phyloP scores from a whole-genome alignment of 148 eudicot species.

The Rhododendron williamsianum region DNA sequence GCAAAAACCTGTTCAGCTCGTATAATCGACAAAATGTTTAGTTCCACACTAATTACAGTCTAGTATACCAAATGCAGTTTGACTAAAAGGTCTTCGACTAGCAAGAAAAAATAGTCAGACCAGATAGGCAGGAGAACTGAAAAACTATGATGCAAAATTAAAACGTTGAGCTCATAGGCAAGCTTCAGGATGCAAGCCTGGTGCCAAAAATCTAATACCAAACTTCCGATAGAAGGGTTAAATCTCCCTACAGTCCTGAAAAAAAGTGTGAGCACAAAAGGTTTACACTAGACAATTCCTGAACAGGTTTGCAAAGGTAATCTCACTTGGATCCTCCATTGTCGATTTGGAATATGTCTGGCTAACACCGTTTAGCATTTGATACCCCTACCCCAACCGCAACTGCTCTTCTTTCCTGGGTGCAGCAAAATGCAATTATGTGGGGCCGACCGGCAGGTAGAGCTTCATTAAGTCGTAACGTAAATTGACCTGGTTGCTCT shows the following conservation, averaged over 20 bases:
- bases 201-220: neutral
- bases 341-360: neutral
- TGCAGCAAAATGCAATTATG: neutral
- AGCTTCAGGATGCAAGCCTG: neutral
- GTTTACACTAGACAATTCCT: neutral
- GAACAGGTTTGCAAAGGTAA: neutral
- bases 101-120: neutral
- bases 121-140: neutral
- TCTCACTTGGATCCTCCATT: neutral
- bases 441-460: neutral
- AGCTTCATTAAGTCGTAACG: neutral
- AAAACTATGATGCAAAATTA: neutral
- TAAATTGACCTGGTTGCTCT: neutral
- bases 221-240: neutral
- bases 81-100: neutral
- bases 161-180: neutral
- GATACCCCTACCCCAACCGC: neutral
- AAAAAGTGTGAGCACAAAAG: neutral
- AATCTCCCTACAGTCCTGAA: neutral
- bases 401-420: neutral
- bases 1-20: neutral
- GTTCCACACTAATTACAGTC: neutral
- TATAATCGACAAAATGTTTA: neutral
- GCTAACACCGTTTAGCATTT: neutral
- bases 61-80: neutral